Conservation (phyloP, 2,329 filamentous ascomycete species). For the Trichoderma hamatum region DNA sequence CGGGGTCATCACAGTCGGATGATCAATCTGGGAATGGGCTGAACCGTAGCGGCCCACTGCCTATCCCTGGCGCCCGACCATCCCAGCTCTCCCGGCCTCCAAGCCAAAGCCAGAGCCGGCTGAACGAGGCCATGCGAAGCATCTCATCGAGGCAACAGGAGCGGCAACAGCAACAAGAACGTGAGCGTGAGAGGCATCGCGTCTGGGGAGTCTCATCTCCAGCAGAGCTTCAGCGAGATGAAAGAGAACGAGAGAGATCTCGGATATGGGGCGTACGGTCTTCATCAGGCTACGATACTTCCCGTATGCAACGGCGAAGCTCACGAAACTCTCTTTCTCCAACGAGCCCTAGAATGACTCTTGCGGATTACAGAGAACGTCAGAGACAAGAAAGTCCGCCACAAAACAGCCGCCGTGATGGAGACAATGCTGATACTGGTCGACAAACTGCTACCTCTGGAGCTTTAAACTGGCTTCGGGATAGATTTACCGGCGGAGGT, state of each 20-base stretch:
- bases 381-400: constrained; percentile 47
- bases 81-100: constrained; percentile 33
- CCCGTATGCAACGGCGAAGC: constrained; percentile 42
- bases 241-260: constrained; percentile 36
- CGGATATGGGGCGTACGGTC: constrained; percentile 33
- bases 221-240: constrained; percentile 30
- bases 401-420: constrained; percentile 39
- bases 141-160: constrained; percentile 36
- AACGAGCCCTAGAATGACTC: constrained; percentile 40
- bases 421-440: constrained; percentile 38
- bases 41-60: constrained; percentile 14
- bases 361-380: constrained; percentile 38
- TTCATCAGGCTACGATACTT: constrained; percentile 40
- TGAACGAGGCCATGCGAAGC: constrained; percentile 39
- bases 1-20: background rate
- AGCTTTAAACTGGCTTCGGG: constrained; percentile 50
- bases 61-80: constrained; percentile 27
- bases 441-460: constrained; percentile 41
- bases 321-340: constrained; percentile 47
- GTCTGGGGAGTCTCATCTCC: constrained; percentile 32
- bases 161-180: constrained; percentile 34
- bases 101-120: constrained; percentile 35
- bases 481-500: constrained; percentile 42
- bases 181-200: constrained; percentile 35
- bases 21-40: background rate